Conservation (phyloP, 164 flowering plant species). For the Magnolia kwangsiensis region DNA sequence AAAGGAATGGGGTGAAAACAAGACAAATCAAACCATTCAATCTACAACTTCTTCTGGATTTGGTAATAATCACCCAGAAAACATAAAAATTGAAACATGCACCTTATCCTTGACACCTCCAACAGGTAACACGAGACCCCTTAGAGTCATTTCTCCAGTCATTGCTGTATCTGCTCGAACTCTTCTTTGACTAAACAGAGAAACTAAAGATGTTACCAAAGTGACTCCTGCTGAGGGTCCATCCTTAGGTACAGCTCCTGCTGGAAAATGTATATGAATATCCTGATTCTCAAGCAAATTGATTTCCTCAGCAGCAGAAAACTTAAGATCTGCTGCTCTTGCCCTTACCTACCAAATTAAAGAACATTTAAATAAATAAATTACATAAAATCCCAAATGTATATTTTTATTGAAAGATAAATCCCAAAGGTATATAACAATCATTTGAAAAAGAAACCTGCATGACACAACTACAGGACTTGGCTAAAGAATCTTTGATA, state of each 20-base stretch:
- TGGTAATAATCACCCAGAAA: background rate
- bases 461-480: too few species aligned
- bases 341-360: slow-evolving; percentile 62
- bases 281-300: slow-evolving; percentile 80
- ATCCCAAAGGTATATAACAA: too few species aligned
- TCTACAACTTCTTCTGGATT: background rate
- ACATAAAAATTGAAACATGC: background rate
- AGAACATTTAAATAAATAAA: background rate
- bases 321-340: slow-evolving; percentile 69
- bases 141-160: slow-evolving; percentile 98
- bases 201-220: slow-evolving; percentile 90
- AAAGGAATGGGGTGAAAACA: background rate
- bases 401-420: too few species aligned
- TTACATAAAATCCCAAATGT: background rate
- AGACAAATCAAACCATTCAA: background rate
- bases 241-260: slow-evolving; percentile 98
- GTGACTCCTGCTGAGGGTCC: slow-evolving; percentile 99
- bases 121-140: slow-evolving; percentile 96
- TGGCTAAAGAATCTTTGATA: too few species aligned
- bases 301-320: slow-evolving; percentile 46
- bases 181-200: slow-evolving; percentile 65
- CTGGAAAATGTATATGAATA: slow-evolving; percentile 97
- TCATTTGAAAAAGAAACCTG: too few species aligned
- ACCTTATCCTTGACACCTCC: slow-evolving; percentile 99
- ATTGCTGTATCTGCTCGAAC: slow-evolving; percentile 97